Evolutionary conservation across 257 asterid genomes (phyloP), one percentile per base, ranked within the genome.

Genomic region (Gardenia jasminoides): DNA sequence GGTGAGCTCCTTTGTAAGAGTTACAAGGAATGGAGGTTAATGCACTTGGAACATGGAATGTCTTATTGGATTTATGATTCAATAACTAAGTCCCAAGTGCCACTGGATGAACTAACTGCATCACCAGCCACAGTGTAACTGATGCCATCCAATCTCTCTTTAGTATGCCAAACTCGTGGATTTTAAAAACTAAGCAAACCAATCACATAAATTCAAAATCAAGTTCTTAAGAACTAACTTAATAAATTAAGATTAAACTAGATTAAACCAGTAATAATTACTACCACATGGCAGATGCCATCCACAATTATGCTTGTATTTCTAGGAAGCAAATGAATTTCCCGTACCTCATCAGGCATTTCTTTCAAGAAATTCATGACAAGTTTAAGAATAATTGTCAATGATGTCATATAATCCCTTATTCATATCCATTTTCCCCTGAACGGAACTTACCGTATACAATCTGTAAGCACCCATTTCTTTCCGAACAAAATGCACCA

Each of bases 381-480:
- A 9, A 71, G 9, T 71, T 8, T 3, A 0, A 39, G 59, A 58
- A 3, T 50, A 74, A 74, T 33, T 36, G 12, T 15, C 62, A 46
- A n/a, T 24, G 13, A n/a, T 20, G 65, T 22, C 30, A 58, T 58
- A 24, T 6, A 20, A 58, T 58, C 22, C 28, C 33, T 1, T n/a
- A 20, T 43, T 12, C 30, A 74, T 24, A 33, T 28, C 10, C 36
- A 6, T 16, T 31, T 54, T 39, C 31, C 24, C 44, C 50, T n/a
- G 31, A 64, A 68, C 20, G 65, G 26, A 50, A 80, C 90, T 67
- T 75, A 87, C 99, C 26, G 98, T 96, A 85, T 96, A 96, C 48
- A 96, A 88, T 78, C 97, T 91, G 81, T 96, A 96, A 77, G 97
- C 96, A 87, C 89, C 94, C 99, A 96, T 96, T 84, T 96, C 99